These are phyloP conservation scores for Carallia pectinifolia DNA, from an alignment of 345 rosid genomes.

Conservation along the genomic window DNA sequence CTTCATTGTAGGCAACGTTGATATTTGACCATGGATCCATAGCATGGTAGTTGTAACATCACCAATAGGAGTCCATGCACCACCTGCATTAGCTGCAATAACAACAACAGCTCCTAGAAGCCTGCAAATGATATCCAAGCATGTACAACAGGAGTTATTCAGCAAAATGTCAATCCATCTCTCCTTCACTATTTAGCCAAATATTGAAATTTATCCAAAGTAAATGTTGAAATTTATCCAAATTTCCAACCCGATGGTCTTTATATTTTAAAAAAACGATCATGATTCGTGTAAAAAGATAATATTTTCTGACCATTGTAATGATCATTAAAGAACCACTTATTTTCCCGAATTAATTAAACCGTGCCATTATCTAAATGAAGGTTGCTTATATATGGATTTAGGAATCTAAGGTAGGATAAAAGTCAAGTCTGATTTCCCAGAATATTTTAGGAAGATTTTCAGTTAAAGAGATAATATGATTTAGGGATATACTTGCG, in stretches of 20 bases:
- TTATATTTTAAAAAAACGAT: neutral
- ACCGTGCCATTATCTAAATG: neutral
- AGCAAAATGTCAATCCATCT: neutral
- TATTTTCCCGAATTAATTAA: neutral
- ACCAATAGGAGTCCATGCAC: constrained; percentile 99
- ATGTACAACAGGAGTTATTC: neutral
- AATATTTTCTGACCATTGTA: neutral
- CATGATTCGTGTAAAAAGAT: no score
- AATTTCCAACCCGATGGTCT: neutral
- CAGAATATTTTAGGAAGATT: neutral
- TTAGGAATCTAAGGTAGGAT: neutral
- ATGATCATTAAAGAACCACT: neutral
- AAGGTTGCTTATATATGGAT: neutral
- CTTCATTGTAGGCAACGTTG: constrained; percentile 86
- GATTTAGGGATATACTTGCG: constrained; percentile 71
- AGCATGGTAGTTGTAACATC: constrained; percentile 98
- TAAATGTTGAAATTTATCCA: neutral
- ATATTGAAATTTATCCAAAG: neutral
- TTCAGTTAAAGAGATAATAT: neutral
- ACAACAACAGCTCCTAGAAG: constrained; percentile 93
- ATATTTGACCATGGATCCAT: constrained; percentile 96
- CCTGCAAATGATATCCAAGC: constrained; percentile 39
- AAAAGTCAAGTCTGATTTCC: neutral
- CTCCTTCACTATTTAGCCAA: neutral
- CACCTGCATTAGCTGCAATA: constrained; percentile 97